Conservation (phyloP, 768 basidiomycete species). For the Butyriboletus loyo region DNA sequence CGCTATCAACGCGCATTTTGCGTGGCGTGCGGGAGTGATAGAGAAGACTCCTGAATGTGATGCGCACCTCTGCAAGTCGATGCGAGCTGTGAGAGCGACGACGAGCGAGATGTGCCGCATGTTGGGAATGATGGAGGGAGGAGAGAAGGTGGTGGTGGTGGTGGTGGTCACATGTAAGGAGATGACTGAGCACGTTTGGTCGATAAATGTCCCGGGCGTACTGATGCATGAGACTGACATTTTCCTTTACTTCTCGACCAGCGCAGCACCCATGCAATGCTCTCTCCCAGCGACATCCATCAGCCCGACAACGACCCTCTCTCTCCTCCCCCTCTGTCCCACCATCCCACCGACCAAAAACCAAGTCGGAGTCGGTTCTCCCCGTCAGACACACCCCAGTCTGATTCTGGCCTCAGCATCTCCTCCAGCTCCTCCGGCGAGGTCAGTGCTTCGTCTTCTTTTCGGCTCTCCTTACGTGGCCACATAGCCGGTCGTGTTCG, state of each 20-base stretch:
- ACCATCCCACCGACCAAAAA: neutral
- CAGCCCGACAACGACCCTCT: constrained; percentile 4
- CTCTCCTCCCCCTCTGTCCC: neutral
- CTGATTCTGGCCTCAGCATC: constrained; percentile 30
- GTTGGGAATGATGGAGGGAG: neutral
- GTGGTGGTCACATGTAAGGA: neutral
- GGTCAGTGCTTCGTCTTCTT: constrained; percentile 16
- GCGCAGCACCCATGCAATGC: constrained; percentile 17
- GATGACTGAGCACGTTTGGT: neutral
- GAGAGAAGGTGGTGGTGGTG: neutral
- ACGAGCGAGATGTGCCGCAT: neutral
- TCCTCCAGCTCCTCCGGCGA: constrained; percentile 32
- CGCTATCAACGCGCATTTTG: constrained; percentile 6
- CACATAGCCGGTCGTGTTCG: constrained; percentile 8
- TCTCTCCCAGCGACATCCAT: constrained; percentile 18
- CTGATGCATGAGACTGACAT: neutral
- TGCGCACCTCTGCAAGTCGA: neutral
- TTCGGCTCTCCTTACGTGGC: neutral
- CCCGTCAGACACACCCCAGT: constrained; percentile 20
- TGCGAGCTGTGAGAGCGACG: neutral
- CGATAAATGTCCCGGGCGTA: constrained; percentile 7
- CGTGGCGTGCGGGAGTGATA: constrained; percentile 4
- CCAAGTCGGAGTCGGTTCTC: neutral
- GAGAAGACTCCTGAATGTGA: neutral
- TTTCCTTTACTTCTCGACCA: constrained; percentile 2